phyloP scores from a whole-genome alignment of 352 stramenopile species.

The Lagenidium giganteum region DNA sequence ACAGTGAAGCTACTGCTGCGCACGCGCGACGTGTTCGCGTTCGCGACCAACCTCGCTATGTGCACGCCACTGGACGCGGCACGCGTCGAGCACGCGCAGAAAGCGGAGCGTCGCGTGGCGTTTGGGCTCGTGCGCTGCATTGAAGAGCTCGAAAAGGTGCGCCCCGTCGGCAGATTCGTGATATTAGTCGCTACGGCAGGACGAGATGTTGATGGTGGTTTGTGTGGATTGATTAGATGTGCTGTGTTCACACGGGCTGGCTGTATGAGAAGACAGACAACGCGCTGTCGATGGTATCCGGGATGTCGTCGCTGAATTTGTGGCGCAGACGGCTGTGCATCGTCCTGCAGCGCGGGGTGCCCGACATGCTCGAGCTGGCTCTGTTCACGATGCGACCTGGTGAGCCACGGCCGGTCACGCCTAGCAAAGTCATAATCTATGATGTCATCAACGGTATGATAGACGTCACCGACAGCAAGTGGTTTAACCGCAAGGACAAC shows the following conservation, averaged over 20 bases:
- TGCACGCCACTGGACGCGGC: slow-evolving; percentile 44
- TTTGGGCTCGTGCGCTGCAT: slow-evolving; percentile 50
- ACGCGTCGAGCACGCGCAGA: slow-evolving; percentile 22
- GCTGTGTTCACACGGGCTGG: slow-evolving; percentile 56
- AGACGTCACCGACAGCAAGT: slow-evolving; percentile 32
- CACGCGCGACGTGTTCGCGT: slow-evolving; percentile 29
- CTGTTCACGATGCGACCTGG: slow-evolving; percentile 42
- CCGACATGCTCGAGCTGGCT: slow-evolving; percentile 44
- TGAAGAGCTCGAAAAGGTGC: slow-evolving; percentile 53
- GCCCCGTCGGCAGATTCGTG: too few relatives aligned
- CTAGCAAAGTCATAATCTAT: slow-evolving; percentile 39
- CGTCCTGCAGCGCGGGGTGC: slow-evolving; percentile 41
- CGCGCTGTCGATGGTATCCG: slow-evolving; percentile 47
- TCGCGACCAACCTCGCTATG: slow-evolving; percentile 35
- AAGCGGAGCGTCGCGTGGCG: slow-evolving; percentile 14
- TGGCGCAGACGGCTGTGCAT: slow-evolving; percentile 57
- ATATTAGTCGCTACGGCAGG: too few relatives aligned
- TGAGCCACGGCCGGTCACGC: slow-evolving; percentile 33
- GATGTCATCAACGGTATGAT: slow-evolving; percentile 37
- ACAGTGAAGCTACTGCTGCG: slow-evolving; percentile 42
- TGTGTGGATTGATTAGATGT: slow-evolving; percentile 25
- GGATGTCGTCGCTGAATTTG: slow-evolving; percentile 54
- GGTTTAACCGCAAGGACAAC: slow-evolving; percentile 57
- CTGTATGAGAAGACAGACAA: slow-evolving; percentile 64
- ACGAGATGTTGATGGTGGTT: too few relatives aligned